Evolutionary conservation across 495 filamentous ascomycete genomes (phyloP), one percentile per base, ranked within the genome.

Genomic region (Polyplosphaeria fusca): DNA sequence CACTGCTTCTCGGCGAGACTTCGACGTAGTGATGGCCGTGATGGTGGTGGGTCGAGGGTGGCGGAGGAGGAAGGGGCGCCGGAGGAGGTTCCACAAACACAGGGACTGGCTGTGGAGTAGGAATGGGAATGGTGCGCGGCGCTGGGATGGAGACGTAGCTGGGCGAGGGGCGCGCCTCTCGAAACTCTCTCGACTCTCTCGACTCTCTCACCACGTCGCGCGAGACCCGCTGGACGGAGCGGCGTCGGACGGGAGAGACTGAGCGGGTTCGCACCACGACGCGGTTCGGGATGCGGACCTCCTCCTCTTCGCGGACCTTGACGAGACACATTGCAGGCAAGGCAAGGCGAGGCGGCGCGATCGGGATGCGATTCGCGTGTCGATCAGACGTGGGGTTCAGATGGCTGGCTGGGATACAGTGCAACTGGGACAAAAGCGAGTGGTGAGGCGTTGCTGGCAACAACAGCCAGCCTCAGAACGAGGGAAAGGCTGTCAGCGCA

Each of bases 261-360:
- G 47, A 47, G 28, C 57, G 61, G n/a, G 48, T 43, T 28, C 35
- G 57, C 52, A 22, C 52, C 42, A 41, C 55, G 44, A 22, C 45
- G 25, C 66, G 55, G 40, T 60, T 55, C 0, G 64, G 64, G 27
- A 68, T 51, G 9, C 60, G 35, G 54, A 67, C 61, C 22, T 68
- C 64, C 50, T 71, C 69, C 27, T 73, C 71, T 30, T 71, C 56
- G 40, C 57, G 56, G 27, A 71, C 64, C 47, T 68, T 70, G 58
- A 73, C 26, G 25, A 73, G 67, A 60, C 71, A 73, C 71, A 73
- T 73, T 27, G 60, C 44, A 24, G 18, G 4, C 30, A 35, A 18
- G 12, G 25, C 7, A 22, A 43, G 52, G 2, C 35, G 41, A 5
- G 13, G 28, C 22, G 19, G 48, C 53, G 48, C 56, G 56, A 53